Conservation (phyloP, 495 filamentous ascomycete species). For the Rhypophila decipiens region DNA sequence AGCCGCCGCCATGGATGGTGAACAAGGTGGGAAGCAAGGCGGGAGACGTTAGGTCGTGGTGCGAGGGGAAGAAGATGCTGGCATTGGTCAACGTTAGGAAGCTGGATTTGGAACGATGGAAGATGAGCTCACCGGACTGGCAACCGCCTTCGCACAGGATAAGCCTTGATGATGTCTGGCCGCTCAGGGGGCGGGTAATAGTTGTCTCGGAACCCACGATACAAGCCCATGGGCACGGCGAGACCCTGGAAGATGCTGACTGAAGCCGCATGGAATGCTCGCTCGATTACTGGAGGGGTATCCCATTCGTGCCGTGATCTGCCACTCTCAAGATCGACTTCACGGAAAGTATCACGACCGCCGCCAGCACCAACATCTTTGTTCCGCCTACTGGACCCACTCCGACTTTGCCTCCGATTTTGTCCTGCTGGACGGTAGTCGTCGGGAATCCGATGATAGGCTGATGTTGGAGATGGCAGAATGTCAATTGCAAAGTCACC, state of each 20-base stretch:
- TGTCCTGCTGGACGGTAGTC: neutral
- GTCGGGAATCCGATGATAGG: conserved; percentile 8
- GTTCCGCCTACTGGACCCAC: neutral
- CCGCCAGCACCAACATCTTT: neutral
- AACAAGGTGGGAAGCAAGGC: conserved; percentile 28
- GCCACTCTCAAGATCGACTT: no score
- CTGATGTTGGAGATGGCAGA: conserved; percentile 9
- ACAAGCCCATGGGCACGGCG: conserved; percentile 16
- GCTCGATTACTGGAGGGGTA: conserved; percentile 19
- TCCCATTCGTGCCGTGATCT: conserved; percentile 17
- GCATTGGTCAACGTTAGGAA: conserved; percentile 21
- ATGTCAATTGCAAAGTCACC: conserved; percentile 16
- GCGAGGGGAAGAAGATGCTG: conserved; percentile 33
- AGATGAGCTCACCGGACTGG: conserved; percentile 32
- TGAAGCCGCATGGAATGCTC: conserved; percentile 19
- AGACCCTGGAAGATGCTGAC: conserved; percentile 18
- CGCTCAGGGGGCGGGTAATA: conserved; percentile 19
- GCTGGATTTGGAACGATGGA: conserved; percentile 31
- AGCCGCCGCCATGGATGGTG: conserved; percentile 34
- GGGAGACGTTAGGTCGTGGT: conserved; percentile 24
- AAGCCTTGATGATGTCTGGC: conserved; percentile 28
- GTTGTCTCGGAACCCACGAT: conserved; percentile 15
- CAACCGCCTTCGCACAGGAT: conserved; percentile 23
- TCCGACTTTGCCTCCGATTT: conserved; percentile 5
- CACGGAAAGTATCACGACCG: conserved; percentile 1